Percentiles rank a stretch among this genome's conserved stretches.
phyloP scores from a whole-genome alignment of 176 grass and related monocot genomes.

The Lolium multiflorum region DNA sequence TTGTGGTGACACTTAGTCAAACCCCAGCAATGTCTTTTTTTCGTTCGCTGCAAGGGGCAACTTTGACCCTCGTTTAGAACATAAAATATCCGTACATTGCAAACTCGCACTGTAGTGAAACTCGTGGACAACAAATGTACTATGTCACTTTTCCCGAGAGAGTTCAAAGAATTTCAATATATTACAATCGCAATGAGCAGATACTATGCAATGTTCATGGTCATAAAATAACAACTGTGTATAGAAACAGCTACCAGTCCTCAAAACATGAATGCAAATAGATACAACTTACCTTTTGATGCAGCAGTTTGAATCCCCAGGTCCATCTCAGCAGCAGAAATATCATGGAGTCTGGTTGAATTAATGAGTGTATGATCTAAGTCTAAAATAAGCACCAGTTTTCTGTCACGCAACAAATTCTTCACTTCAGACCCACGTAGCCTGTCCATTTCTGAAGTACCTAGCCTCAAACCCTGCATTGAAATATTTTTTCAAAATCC shows the following conservation, averaged over 20 bases:
- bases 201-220: too few relatives aligned
- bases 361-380: constrained; percentile 93
- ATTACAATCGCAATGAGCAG: not conserved
- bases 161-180: constrained; percentile 26
- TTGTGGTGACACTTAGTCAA: not conserved
- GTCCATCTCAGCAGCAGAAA: constrained; percentile 72
- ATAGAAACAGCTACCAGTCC: constrained; percentile 14
- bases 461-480: constrained; percentile 78
- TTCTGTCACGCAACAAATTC: constrained; percentile 75
- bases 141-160: not conserved
- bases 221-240: not conserved
- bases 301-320: constrained; percentile 63
- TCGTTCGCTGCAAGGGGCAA: constrained; percentile 5
- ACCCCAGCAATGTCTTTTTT: not conserved
- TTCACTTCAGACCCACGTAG: constrained; percentile 65
- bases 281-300: constrained; percentile 53
- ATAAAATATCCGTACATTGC: not conserved
- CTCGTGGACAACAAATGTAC: not conserved
- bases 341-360: constrained; percentile 66
- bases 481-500: constrained; percentile 23
- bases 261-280: constrained; percentile 1
- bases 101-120: not conserved
- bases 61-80: constrained; percentile 6
- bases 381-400: constrained; percentile 83
- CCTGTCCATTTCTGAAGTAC: constrained; percentile 79